Percentiles rank a stretch among this genome's conserved stretches.
phyloP scores from a whole-genome alignment of 208 protist species.

The Trypanosoma caninum region DNA sequence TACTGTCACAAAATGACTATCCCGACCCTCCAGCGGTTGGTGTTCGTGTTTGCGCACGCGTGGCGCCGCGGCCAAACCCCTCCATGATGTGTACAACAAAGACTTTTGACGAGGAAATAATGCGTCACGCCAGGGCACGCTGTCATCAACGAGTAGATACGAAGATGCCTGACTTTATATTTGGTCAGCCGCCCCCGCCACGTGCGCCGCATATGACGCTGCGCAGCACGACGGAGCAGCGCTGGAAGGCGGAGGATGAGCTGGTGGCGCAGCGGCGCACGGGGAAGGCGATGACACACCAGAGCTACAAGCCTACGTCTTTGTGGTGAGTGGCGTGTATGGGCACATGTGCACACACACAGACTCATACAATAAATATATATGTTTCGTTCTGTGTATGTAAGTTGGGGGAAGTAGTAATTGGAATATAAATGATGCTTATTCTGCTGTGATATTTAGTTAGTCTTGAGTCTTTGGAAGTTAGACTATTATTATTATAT shows the following conservation, averaged over 20 bases:
- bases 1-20: slow-evolving; percentile 44
- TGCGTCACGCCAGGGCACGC: slow-evolving; percentile 22
- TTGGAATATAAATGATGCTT: too few species aligned
- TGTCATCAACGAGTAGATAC: slow-evolving; percentile 20
- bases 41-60: slow-evolving; percentile 32
- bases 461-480: not conserved
- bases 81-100: slow-evolving; percentile 27
- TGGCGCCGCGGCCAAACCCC: slow-evolving; percentile 27
- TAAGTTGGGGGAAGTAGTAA: too few species aligned
- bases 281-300: slow-evolving; percentile 45
- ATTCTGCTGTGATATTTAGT: not conserved
- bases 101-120: slow-evolving; percentile 12
- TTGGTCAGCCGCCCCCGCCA: slow-evolving; percentile 25
- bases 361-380: too few species aligned
- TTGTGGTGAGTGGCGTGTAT: slow-evolving; percentile 74
- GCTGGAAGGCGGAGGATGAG: slow-evolving; percentile 42
- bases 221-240: slow-evolving; percentile 38
- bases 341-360: too few species aligned
- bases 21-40: slow-evolving; percentile 62
- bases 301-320: slow-evolving; percentile 48
- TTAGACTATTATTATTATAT: not conserved
- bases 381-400: too few species aligned
- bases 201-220: slow-evolving; percentile 25
- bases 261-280: slow-evolving; percentile 33
- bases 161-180: slow-evolving; percentile 44